Base-by-base conservation (phyloP, 306 rosid genomes). In the Medicago lupulina region DNA sequence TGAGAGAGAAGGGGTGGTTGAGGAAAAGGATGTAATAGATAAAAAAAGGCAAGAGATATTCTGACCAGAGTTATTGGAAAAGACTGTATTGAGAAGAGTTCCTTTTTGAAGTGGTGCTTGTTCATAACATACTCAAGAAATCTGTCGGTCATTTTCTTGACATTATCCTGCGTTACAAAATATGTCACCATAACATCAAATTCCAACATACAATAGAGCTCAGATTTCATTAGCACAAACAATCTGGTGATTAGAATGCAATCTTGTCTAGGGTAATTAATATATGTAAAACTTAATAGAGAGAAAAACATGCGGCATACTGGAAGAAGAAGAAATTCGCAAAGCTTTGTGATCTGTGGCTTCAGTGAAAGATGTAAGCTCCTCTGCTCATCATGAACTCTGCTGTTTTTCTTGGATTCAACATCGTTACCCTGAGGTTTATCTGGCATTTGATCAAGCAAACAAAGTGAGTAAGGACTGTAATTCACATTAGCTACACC, bases 61-160 rank as follows among this genome's bases (percentile, higher is more conserved):
- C 90, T 85, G 69, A 93, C 98, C 98, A 93, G 82, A 59, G 97
- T 89, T 77, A 93, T 78, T 87, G 87, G 97, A 73, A 91, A 89
- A 55, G 97, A 90, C 84, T 93, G 94, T 71, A 81, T 75, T 40
- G 91, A 84, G 11, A 70, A 76, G 28, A 88, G 78, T 74, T 93
- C 92, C 18, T 67, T 69, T 10, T 21, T 54, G 82, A 90, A 82
- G 72, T 5, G 80, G 79, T 93, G 98, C 85, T 91, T 85, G 72
- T 67, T 68, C 86, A 86, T 68, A 25, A 93, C 84, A 74, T 89
- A 93, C 50, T 86, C 86, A 41, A 87, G 88, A 73, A 93, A 91
- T 70, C 49, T 73, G 61, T 84, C 81, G 9, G 70, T 90, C 88
- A 61, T 65, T 39, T 14, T 71, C 86, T 78, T 77, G 39, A 87